Conservation (phyloP, 192 early-diverging fungal genomes). For the Entomortierella beljakovae region DNA sequence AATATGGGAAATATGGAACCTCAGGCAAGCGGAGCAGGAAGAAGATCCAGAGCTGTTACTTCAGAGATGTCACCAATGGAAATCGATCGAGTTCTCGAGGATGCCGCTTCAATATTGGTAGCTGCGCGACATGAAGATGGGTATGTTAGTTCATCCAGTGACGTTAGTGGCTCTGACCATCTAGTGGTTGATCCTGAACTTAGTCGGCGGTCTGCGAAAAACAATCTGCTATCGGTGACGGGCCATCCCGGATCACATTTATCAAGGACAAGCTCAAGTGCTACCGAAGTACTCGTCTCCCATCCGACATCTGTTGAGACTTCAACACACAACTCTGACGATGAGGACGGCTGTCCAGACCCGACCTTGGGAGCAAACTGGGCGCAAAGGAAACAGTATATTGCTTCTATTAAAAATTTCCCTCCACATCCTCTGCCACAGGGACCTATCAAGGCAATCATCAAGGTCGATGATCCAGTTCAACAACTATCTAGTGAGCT, state of each 20-base stretch:
- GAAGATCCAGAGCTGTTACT: conserved; percentile 25
- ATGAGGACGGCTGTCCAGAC: conserved; percentile 25
- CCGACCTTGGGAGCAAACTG: background rate
- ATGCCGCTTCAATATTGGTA: conserved; percentile 24
- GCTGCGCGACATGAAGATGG: conserved; percentile 11
- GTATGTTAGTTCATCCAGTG: background rate
- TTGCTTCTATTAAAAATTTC: background rate
- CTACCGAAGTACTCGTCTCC: conserved; percentile 35
- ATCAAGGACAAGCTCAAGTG: conserved; percentile 33
- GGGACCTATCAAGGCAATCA: background rate
- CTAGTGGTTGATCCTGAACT: background rate
- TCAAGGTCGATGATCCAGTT: conserved; percentile 1
- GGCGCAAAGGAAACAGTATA: conserved; percentile 8
- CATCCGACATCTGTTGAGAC: conserved; percentile 22
- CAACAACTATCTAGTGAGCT: background rate
- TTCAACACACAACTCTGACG: conserved; percentile 34
- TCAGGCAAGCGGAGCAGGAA: conserved; percentile 8
- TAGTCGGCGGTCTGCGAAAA: background rate
- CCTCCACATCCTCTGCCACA: conserved; percentile 23
- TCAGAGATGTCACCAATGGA: conserved; percentile 26
- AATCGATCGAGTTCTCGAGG: conserved; percentile 32
- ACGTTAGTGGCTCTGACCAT: background rate
- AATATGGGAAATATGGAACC: background rate
- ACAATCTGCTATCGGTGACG: background rate
- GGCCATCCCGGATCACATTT: conserved; percentile 13